phyloP scores from a whole-genome alignment of 306 rosid genomes.

The Castanea sativa region DNA sequence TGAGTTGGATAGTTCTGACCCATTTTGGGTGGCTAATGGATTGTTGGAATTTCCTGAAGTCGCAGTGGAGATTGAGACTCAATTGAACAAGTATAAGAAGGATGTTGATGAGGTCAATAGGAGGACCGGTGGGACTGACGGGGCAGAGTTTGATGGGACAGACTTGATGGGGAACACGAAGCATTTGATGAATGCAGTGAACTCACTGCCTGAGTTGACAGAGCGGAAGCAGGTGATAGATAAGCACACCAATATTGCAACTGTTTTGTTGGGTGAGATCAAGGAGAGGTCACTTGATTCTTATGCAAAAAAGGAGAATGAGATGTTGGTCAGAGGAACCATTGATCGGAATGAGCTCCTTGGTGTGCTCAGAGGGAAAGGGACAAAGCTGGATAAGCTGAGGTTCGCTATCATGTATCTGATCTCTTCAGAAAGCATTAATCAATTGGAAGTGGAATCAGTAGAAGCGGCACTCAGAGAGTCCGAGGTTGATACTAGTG shows the following conservation, averaged over 20 bases:
- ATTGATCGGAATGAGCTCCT: slow-evolving; percentile 75
- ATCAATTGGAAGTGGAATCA: slow-evolving; percentile 77
- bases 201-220: slow-evolving; percentile 90
- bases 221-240: slow-evolving; percentile 95
- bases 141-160: slow-evolving; percentile 85
- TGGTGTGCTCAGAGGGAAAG: slow-evolving; percentile 75
- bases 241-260: slow-evolving; percentile 95
- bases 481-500: slow-evolving; percentile 77
- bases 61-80: slow-evolving; percentile 91
- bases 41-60: slow-evolving; percentile 88
- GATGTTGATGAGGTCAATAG: slow-evolving; percentile 97
- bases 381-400: slow-evolving; percentile 86
- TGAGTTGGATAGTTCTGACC: slow-evolving; percentile 79
- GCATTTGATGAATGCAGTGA: slow-evolving; percentile 97
- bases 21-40: slow-evolving; percentile 88
- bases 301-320: slow-evolving; percentile 86
- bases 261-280: slow-evolving; percentile 88
- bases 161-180: slow-evolving; percentile 92
- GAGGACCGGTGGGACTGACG: slow-evolving; percentile 82
- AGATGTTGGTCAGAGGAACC: slow-evolving; percentile 88
- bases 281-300: slow-evolving; percentile 96
- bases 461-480: slow-evolving; percentile 86
- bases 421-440: slow-evolving; percentile 76
- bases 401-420: slow-evolving; percentile 89
- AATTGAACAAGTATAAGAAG: slow-evolving; percentile 78